These are phyloP conservation scores for Stentor roeselii DNA, from an alignment of 73 alveolate species.

Conservation along the genomic window DNA sequence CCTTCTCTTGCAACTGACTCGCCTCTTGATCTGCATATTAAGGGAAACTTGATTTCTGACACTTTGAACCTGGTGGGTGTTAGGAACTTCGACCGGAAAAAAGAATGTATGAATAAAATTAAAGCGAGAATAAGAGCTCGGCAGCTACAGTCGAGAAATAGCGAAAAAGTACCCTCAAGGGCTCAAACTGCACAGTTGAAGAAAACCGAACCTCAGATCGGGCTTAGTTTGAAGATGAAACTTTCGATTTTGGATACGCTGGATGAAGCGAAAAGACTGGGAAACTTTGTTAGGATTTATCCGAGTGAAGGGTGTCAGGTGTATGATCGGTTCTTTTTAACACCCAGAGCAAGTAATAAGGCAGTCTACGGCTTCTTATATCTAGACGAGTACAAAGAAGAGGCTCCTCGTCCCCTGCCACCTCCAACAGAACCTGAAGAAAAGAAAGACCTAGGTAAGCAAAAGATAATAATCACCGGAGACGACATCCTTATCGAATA, in stretches of 20 bases:
- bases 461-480: conserved; percentile 63
- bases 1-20: conserved; percentile 88
- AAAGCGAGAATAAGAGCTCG: conserved; percentile 20
- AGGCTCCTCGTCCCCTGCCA: not conserved
- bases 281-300: conserved; percentile 62
- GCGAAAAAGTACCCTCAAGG: not conserved
- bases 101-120: conserved; percentile 1
- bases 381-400: conserved; percentile 12
- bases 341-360: conserved; percentile 48
- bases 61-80: conserved; percentile 54
- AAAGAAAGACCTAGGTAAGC: conserved; percentile 29
- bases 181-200: not conserved
- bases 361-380: conserved; percentile 39
- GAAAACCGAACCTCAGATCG: not conserved
- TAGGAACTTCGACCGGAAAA: conserved; percentile 20
- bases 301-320: conserved; percentile 47
- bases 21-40: conserved; percentile 67
- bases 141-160: not conserved
- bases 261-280: conserved; percentile 45
- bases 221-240: too few relatives aligned
- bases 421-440: not conserved
- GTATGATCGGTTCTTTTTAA: conserved; percentile 51
- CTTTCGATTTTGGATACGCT: conserved; percentile 35
- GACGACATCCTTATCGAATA: conserved; percentile 74
- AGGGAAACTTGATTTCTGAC: conserved; percentile 57